Conservation (phyloP, 345 rosid genomes). For the Corymbia maculata region DNA sequence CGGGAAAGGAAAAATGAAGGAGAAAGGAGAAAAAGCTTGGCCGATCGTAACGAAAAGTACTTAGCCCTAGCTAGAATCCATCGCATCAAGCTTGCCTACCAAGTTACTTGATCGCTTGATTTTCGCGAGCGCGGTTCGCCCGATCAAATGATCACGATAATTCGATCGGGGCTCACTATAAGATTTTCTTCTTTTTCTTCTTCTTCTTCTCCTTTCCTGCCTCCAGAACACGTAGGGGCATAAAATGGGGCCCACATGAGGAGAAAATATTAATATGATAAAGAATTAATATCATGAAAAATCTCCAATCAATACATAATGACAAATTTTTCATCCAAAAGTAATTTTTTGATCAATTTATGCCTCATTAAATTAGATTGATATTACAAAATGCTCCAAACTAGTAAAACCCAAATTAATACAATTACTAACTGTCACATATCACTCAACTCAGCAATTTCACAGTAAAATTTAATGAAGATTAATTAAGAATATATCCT, state of each 20-base stretch:
- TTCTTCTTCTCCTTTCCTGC: neutral
- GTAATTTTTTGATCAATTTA: too few species aligned
- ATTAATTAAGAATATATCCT: too few species aligned
- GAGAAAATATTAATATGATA: neutral
- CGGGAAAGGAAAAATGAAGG: neutral
- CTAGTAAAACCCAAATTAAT: too few species aligned
- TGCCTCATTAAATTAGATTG: too few species aligned
- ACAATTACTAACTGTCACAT: too few species aligned
- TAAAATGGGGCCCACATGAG: accelerated
- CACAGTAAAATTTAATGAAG: too few species aligned
- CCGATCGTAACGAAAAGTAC: neutral
- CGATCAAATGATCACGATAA: neutral
- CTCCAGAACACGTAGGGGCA: accelerated
- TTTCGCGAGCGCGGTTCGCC: neutral
- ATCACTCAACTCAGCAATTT: too few species aligned
- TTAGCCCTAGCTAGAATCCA: neutral
- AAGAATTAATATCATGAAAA: neutral
- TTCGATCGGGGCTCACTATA: neutral
- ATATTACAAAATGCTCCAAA: too few species aligned
- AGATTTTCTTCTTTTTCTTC: too few species aligned
- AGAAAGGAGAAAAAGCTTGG: neutral
- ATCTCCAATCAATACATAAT: too few species aligned
- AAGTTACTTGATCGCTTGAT: neutral
- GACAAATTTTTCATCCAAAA: too few species aligned
- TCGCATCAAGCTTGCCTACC: neutral